These are phyloP conservation scores for Tolypocladium guangdongense DNA, from an alignment of 2,329 filamentous ascomycete genomes.

Conservation along the genomic window DNA sequence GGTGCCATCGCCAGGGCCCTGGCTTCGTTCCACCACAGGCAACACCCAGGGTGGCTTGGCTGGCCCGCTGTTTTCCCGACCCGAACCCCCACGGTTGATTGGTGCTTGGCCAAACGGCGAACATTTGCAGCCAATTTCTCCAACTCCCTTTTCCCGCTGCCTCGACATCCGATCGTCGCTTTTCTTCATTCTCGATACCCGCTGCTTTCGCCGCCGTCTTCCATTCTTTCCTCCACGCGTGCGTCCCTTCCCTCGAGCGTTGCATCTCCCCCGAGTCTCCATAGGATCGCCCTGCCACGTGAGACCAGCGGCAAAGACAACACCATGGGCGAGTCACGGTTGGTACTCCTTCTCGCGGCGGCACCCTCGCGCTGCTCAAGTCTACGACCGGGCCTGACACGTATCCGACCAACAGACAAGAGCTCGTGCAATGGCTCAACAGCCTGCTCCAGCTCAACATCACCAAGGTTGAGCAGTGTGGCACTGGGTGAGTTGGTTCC, in stretches of 20 bases:
- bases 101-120: constrained; percentile 8
- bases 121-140: constrained; percentile 3
- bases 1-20: neutral
- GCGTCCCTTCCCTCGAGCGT: constrained; percentile 3
- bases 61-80: constrained; percentile 10
- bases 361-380: neutral
- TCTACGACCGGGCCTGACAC: neutral
- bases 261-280: neutral
- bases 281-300: neutral
- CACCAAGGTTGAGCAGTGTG: constrained; percentile 97
- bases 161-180: constrained; percentile 2
- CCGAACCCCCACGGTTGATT: constrained; percentile 24
- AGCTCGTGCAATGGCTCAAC: constrained; percentile 94
- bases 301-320: constrained; percentile 16
- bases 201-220: neutral
- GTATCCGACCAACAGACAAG: constrained; percentile 57
- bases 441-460: constrained; percentile 96
- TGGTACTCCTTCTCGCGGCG: constrained; percentile 10
- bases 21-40: neutral
- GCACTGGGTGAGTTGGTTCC: constrained; percentile 61
- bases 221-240: constrained; percentile 1
- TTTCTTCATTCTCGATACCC: constrained; percentile 1
- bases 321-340: constrained; percentile 37
- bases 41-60: neutral
- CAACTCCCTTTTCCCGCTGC: constrained; percentile 6